phyloP scores from a whole-genome alignment of 129 eudicot genomes.

The Escallonia herrerae region DNA sequence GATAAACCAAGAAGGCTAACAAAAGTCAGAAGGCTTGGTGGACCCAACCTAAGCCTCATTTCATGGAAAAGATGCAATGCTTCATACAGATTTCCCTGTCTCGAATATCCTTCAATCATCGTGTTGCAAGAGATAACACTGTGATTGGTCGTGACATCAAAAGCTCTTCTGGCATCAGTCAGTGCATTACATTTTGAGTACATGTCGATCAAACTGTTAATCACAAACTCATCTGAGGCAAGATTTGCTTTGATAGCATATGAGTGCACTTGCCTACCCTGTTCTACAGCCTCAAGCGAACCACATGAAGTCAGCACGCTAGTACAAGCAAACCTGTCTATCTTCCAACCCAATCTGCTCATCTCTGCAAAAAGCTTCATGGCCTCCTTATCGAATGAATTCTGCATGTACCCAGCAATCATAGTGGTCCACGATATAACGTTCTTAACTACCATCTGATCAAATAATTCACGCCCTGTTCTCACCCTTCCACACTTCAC shows the following conservation, averaged over 20 bases:
- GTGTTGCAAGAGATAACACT: conserved; percentile 57
- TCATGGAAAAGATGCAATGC: conserved; percentile 52
- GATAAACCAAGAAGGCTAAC: conserved; percentile 66
- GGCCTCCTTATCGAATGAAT: conserved; percentile 43
- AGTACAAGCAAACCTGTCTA: conserved; percentile 63
- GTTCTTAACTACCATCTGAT: conserved; percentile 47
- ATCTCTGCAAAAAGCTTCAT: conserved; percentile 40
- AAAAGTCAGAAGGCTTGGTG: conserved; percentile 56
- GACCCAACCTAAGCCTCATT: conserved; percentile 42
- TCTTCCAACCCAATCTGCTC: conserved; percentile 48
- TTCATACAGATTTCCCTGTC: conserved; percentile 35
- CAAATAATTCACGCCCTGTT: conserved; percentile 38
- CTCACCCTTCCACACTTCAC: conserved; percentile 54
- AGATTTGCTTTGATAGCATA: conserved; percentile 43
- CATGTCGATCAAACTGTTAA: conserved; percentile 59
- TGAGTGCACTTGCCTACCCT: conserved; percentile 62
- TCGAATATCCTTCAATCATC: conserved; percentile 66
- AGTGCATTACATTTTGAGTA: conserved; percentile 55
- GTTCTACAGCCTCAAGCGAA: conserved; percentile 46
- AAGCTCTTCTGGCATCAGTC: conserved; percentile 44
- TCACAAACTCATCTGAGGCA: conserved; percentile 50
- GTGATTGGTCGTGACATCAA: conserved; percentile 18
- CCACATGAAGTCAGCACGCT: conserved; percentile 60
- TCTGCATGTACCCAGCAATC: conserved; percentile 75
- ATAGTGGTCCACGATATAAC: conserved; percentile 64